Evolutionary conservation across 345 rosid species (phyloP), one percentile per base, ranked within the genome.

Genomic region (Mallotus nudiflorus): DNA sequence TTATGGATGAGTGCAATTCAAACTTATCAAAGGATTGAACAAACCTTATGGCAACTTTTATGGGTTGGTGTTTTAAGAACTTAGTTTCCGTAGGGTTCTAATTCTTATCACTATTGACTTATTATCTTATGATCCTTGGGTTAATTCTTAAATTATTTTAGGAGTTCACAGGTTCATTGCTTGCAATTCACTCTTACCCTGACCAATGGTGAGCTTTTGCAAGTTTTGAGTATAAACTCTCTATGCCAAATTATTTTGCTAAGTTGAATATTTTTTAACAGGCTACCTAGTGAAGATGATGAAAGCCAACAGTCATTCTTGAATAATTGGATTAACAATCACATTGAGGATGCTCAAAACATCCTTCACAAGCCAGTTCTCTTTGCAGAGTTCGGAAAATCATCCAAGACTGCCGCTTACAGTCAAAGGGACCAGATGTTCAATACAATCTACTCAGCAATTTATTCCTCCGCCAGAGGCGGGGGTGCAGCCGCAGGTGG

Each of bases 401-500:
- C 97, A 4, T 84, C 86, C 58, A 66, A 78, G 2, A 88, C 87
- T 1, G 85, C 84, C 20, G 78, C 77, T 3, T 69, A 73, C n/a
- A 70, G 75, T 46, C 84, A 86, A 73, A 88, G 97, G 70, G 97
- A 91, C 79, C 66, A 65, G 52, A 67, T 89, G 60, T 95, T 86
- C 78, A 86, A 79, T 65, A 83, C 85, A 1, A 89, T 92, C 68
- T 92, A 90, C 81, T 53, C 76, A 69, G 86, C 89, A 69, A 89
- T 95, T 22, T 90, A 85, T 71, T 76, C 80, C 5, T 94, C 98
- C 3, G 97, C 97, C 0, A 87, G 85, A 71, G 62, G 78, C 65
- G 93, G 97, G 24, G 97, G 97, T 10, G 96, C 96, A 13, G 97
- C 91, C 0, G 92, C 92, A 0, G 97, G 96, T 6, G 90, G 97